Evolutionary conservation across 352 stramenopile species (phyloP).

Genomic region (Phytophthora crassamura): DNA sequence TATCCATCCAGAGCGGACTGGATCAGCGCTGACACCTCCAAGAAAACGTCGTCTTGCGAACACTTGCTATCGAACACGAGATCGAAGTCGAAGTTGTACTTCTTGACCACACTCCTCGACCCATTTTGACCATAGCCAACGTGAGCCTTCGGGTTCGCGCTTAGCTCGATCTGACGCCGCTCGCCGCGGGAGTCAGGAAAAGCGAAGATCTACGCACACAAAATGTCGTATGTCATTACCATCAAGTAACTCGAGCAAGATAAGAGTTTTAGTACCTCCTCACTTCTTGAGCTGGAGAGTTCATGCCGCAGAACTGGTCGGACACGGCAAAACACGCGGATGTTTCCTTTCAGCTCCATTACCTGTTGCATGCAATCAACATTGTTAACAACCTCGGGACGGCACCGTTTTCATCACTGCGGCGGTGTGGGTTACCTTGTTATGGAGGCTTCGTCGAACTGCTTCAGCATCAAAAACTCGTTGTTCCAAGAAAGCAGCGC

Average conservation of each 20-base stretch:
- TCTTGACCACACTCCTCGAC: constrained; percentile 66
- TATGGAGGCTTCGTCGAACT: constrained; percentile 81
- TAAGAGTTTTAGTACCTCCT: constrained; percentile 45
- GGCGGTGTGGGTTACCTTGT: constrained; percentile 58
- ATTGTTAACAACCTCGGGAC: neutral
- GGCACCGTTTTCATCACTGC: neutral
- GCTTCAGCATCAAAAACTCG: constrained; percentile 71
- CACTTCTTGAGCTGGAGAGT: constrained; percentile 33
- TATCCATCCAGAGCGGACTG: constrained; percentile 96
- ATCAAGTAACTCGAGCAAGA: neutral
- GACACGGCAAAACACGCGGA: constrained; percentile 96
- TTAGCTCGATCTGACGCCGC: constrained; percentile 75
- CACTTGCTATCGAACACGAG: constrained; percentile 95
- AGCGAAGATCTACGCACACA: constrained; percentile 59
- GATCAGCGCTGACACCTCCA: constrained; percentile 95
- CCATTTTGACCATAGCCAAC: constrained; percentile 77
- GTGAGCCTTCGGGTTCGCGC: constrained; percentile 67
- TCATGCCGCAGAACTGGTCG: constrained; percentile 89
- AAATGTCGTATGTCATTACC: neutral
- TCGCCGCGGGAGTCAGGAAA: constrained; percentile 79
- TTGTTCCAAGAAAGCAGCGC: constrained; percentile 47
- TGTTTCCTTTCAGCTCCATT: constrained; percentile 97
- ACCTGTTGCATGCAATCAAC: constrained; percentile 53
- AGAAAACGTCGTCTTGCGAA: constrained; percentile 97
- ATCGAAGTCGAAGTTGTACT: constrained; percentile 97